Conservation (phyloP, 2,329 filamentous ascomycete genomes). For the Neoscytalidium dimidiatum region DNA sequence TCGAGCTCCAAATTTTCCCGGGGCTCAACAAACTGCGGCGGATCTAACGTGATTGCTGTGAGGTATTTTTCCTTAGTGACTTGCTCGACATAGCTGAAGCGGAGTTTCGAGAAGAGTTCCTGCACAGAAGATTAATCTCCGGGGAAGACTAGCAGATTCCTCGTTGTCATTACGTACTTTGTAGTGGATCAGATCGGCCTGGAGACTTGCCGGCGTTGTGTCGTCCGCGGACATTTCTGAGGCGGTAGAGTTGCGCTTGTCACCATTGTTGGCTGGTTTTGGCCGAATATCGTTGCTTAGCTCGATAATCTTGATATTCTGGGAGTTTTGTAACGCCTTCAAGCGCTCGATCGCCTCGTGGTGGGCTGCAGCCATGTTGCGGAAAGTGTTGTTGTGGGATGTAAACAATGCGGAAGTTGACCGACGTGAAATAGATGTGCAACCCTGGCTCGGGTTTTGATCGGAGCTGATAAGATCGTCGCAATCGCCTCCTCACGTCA, state of each 20-base stretch:
- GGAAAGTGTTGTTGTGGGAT: background rate
- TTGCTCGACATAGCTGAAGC: slow-evolving; percentile 97
- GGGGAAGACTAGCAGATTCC: background rate
- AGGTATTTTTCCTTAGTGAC: slow-evolving; percentile 99
- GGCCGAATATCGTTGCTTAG: slow-evolving; percentile 74
- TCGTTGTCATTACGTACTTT: slow-evolving; percentile 51
- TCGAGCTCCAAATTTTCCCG: slow-evolving; percentile 66
- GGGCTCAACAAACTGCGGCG: slow-evolving; percentile 79
- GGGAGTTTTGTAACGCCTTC: slow-evolving; percentile 58
- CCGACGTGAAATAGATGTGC: background rate
- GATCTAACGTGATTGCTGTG: slow-evolving; percentile 85
- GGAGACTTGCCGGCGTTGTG: slow-evolving; percentile 72
- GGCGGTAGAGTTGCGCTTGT: slow-evolving; percentile 53
- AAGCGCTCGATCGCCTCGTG: slow-evolving; percentile 35
- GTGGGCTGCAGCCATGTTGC: slow-evolving; percentile 11
- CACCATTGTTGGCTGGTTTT: slow-evolving; percentile 44
- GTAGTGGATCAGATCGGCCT: slow-evolving; percentile 86
- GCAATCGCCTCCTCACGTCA: slow-evolving; percentile 9
- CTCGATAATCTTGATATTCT: slow-evolving; percentile 70
- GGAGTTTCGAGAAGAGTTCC: slow-evolving; percentile 92
- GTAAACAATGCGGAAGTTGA: background rate
- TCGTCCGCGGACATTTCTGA: slow-evolving; percentile 72
- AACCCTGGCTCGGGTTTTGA: background rate
- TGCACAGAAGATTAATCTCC: slow-evolving; percentile 29
- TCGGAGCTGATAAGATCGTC: slow-evolving; percentile 3